Percentiles rank a stretch among this genome's conserved stretches.
These are phyloP conservation scores for Diaporthe caulivora DNA, from an alignment of 2,329 filamentous ascomycete species.

Conservation along the genomic window DNA sequence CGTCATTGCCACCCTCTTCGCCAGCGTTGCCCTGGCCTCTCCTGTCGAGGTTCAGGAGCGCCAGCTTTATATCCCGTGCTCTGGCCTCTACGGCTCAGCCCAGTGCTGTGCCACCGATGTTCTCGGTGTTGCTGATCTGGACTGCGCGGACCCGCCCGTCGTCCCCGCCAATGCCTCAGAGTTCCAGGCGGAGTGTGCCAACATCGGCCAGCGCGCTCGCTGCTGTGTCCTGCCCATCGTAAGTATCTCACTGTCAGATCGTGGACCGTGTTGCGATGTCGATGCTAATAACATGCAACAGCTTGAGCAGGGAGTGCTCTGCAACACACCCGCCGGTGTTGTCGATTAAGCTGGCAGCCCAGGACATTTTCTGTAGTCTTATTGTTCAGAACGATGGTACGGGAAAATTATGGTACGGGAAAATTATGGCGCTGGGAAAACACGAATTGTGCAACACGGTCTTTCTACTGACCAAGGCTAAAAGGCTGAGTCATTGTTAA, in stretches of 20 bases:
- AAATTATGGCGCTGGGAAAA: too few species aligned
- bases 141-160: slow-evolving; percentile 59
- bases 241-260: slow-evolving; percentile 14
- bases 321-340: slow-evolving; percentile 49
- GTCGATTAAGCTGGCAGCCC: slow-evolving; percentile 36
- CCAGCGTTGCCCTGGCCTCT: slow-evolving; percentile 37
- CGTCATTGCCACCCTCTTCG: slow-evolving; percentile 33
- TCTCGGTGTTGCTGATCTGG: slow-evolving; percentile 66
- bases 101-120: slow-evolving; percentile 74
- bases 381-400: too few species aligned
- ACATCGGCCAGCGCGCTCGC: slow-evolving; percentile 65
- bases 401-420: too few species aligned
- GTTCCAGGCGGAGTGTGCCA: slow-evolving; percentile 56
- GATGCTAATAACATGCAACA: slow-evolving; percentile 37
- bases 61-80: slow-evolving; percentile 56
- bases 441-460: background rate
- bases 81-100: slow-evolving; percentile 56
- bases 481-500: background rate
- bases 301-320: slow-evolving; percentile 51
- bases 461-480: background rate
- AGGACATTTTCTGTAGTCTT: too few species aligned
- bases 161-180: slow-evolving; percentile 41
- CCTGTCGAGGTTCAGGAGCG: slow-evolving; percentile 51
- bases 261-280: background rate
- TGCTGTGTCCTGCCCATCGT: slow-evolving; percentile 68